Base-by-base conservation (phyloP, 1,284 basidiomycete species). In the Moesziomyces sp. region DNA sequence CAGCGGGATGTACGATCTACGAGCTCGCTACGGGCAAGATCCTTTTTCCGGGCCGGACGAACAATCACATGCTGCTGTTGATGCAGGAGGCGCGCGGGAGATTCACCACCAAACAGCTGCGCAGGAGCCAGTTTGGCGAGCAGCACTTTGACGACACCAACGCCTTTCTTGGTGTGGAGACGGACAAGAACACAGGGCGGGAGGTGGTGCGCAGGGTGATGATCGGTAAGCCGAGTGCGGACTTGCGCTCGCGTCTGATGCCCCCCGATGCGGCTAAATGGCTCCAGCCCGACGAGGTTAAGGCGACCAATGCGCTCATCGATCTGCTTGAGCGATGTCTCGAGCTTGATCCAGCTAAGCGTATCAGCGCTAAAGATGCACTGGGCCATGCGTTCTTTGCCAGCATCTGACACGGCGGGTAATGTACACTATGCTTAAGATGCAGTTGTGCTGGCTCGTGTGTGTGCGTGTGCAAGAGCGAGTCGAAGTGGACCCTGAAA, bases 11-110 rank as follows among this genome's bases (percentile, higher is more conserved):
- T 85, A 99, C 97, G 5, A 87, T 99, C 8, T 99, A 95, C 85
- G 97, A 99, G 85, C 88, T 99, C 6, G 98, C 94, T 85, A 99
- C 96, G 3, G 97, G 97, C 84, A 97, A 97, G 86, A 99, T 99
- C 60, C 89, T 99, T 30, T 95, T 99, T 83, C 95, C 97, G 0
- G 97, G 96, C 14, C 90, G 93, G 33, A 93, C 92, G 30, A 99
- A 99, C 86, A 98, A 98, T 83, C 94, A 99, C 79, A 98, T 99
- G 96, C 87, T 99, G 14, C 70, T 84, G 21, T 60, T 85, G 53
- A 88, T 94, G 65, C 89, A 94, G 66, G 94, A 98, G 85, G 87
- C 97, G 45, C 94, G 93, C 84, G 96, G 97, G 35, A 90, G 94
- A 50, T 92, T 99, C 85, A 95, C 94, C 76, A 88, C 90, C 76